A percentile compares a stretch with the other conserved stretches of the same genome.
phyloP scores from a whole-genome alignment of 176 grass and related monocot genomes.

The Rhynchospora tenuis region DNA sequence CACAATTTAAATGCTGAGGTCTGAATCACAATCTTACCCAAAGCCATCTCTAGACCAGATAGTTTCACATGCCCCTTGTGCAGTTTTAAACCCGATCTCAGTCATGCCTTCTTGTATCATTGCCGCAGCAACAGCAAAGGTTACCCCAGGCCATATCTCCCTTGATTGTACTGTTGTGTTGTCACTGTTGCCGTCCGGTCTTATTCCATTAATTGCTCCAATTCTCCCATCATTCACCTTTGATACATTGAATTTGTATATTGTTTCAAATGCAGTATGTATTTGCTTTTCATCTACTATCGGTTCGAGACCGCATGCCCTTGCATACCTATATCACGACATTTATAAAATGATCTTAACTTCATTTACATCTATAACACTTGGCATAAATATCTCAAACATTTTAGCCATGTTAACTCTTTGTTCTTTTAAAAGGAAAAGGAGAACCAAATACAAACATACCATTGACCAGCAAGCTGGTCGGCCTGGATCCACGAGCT shows the following conservation, averaged over 20 bases:
- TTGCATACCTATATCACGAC: conserved; percentile 33
- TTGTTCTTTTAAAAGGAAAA: neutral
- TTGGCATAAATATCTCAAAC: neutral
- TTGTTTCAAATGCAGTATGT: conserved; percentile 35
- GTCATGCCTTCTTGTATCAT: conserved; percentile 89
- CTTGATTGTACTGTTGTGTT: conserved; percentile 56
- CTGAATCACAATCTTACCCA: conserved; percentile 31
- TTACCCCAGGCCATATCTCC: conserved; percentile 83
- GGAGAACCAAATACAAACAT: neutral
- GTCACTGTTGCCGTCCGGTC: conserved; percentile 47
- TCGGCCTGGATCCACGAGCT: conserved; percentile 77
- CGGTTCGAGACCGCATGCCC: conserved; percentile 48
- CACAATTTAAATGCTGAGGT: neutral
- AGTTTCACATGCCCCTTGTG: conserved; percentile 63
- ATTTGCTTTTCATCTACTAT: conserved; percentile 57
- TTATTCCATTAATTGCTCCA: conserved; percentile 80
- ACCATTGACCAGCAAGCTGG: conserved; percentile 86
- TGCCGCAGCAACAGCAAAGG: conserved; percentile 58
- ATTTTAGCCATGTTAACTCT: neutral
- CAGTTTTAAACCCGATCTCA: conserved; percentile 62
- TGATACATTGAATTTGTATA: conserved; percentile 78
- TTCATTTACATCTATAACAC: neutral
- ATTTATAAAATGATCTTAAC: neutral
- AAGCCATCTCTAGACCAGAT: conserved; percentile 62
- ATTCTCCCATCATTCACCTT: conserved; percentile 44